Percentiles rank a stretch among this genome's conserved stretches.
phyloP scores from a whole-genome alignment of 129 eudicot genomes.

The Cynara cardunculus region DNA sequence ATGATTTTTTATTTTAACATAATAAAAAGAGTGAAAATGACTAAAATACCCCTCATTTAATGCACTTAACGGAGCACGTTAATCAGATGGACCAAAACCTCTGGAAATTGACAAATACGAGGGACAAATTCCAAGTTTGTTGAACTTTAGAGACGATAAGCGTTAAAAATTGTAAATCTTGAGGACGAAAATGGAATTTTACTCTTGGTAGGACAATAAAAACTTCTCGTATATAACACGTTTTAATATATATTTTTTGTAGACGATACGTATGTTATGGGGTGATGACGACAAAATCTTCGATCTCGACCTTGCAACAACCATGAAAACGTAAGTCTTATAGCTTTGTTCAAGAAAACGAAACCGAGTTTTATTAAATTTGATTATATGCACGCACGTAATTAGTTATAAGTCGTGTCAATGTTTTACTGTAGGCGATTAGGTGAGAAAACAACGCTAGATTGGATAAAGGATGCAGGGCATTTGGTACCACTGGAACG shows the following conservation, averaged over 20 bases:
- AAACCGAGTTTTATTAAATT: not conserved
- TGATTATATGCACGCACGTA: not conserved
- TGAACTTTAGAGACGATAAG: too few relatives aligned
- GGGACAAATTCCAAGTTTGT: too few relatives aligned
- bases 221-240: too few relatives aligned
- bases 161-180: too few relatives aligned
- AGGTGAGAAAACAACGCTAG: constrained; percentile 32
- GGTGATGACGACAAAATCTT: constrained; percentile 50
- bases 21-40: too few relatives aligned
- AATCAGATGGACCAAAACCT: too few relatives aligned
- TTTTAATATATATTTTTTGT: not conserved
- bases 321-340: constrained; percentile 40
- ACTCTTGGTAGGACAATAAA: too few relatives aligned
- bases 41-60: too few relatives aligned
- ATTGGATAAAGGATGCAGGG: constrained; percentile 37
- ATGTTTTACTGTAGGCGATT: constrained; percentile 22
- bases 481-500: constrained; percentile 41
- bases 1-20: too few relatives aligned
- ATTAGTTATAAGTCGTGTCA: constrained; percentile 18
- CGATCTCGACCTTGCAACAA: constrained; percentile 30
- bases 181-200: too few relatives aligned
- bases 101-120: too few relatives aligned
- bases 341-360: not conserved
- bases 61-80: too few relatives aligned
- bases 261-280: constrained; percentile 58